Base-by-base conservation (phyloP, 805 yeast species). In the Suhomyces pyralidae region DNA sequence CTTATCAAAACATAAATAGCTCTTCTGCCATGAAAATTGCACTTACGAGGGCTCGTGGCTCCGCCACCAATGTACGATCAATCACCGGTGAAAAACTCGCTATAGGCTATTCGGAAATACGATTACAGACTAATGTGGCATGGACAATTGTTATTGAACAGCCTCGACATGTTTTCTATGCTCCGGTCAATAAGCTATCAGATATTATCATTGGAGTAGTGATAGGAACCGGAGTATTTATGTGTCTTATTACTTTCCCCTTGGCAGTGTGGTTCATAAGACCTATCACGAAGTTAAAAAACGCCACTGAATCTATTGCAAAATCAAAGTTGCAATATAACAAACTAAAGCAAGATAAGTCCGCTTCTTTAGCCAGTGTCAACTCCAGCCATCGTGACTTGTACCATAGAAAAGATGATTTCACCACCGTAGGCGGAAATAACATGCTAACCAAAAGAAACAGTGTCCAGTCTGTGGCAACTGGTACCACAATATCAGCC, bases 71-170 rank as follows among this genome's bases (percentile, higher is more conserved):
- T 17, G 60, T 64, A n/a, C 55, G 55, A 28, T 58, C 67, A 3
- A 43, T 55, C 32, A 44, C 46, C 6, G 73, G 70, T 2, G 50
- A 56, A 15, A 19, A 51, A 5, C 65, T 72, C 5, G 75, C 79
- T 32, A 67, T 71, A 4, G 79, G 78, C 2, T 75, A 57, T 51
- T 60, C 67, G 3, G 62, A 61, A 32, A 58, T 74, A 8, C 58
- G 53, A 14, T 34, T 75, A 15, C 71, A 71, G 49, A 20, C 58
- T 5, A 76, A 73, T 1, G 73, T 72, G 10, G 51, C 49, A 5
- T 91, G 97, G 97, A 80, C 83, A n/a, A 84, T 91, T 1, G 68
- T 84, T 0, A 82, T 91, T 4, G 85, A 85, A 57, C 96, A 90
- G 63, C 70, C 78, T 1, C 77, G 81, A 55, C 56, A 73, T 2